Evolutionary conservation across 2,329 filamentous ascomycete genomes (phyloP).

Genomic region (Cytospora paraplurivora): DNA sequence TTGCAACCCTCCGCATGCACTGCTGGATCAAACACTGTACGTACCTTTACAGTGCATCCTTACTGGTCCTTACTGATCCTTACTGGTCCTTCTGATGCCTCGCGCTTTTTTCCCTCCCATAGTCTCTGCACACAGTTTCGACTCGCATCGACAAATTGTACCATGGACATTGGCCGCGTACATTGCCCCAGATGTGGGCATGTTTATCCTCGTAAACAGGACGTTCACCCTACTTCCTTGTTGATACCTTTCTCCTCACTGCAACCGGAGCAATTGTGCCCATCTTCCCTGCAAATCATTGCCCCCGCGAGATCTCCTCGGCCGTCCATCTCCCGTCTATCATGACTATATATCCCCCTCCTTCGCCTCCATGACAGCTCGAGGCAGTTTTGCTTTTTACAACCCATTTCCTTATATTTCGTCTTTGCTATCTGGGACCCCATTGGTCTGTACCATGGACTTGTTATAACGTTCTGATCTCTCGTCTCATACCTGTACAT

Average conservation of each 20-base stretch:
- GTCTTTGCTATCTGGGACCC: conserved; percentile 34
- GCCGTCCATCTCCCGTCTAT: conserved; percentile 28
- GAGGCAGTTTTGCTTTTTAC: conserved; percentile 19
- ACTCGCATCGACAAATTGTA: conserved; percentile 29
- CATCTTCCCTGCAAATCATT: conserved; percentile 27
- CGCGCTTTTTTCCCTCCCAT: conserved; percentile 24
- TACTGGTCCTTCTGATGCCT: conserved; percentile 24
- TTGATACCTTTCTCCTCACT: conserved; percentile 30
- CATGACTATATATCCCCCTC: conserved; percentile 51
- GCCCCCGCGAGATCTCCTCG: conserved; percentile 30
- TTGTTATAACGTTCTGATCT: conserved; percentile 40
- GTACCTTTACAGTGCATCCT: conserved; percentile 23
- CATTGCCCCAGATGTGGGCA: conserved; percentile 30
- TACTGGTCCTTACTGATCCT: conserved; percentile 26
- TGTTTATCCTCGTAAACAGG: conserved; percentile 30
- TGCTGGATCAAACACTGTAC: conserved; percentile 25
- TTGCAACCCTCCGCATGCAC: conserved; percentile 23
- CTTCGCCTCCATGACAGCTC: conserved; percentile 41
- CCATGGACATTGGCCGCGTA: conserved; percentile 26
- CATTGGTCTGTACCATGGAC: conserved; percentile 43
- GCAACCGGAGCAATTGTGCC: conserved; percentile 26
- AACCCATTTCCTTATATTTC: conserved; percentile 25
- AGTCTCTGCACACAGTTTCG: conserved; percentile 25
- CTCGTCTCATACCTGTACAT: conserved; percentile 31
- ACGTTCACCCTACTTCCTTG: conserved; percentile 30